phyloP scores from a whole-genome alignment of 768 basidiomycete species.

The Tulasnella sp. region DNA sequence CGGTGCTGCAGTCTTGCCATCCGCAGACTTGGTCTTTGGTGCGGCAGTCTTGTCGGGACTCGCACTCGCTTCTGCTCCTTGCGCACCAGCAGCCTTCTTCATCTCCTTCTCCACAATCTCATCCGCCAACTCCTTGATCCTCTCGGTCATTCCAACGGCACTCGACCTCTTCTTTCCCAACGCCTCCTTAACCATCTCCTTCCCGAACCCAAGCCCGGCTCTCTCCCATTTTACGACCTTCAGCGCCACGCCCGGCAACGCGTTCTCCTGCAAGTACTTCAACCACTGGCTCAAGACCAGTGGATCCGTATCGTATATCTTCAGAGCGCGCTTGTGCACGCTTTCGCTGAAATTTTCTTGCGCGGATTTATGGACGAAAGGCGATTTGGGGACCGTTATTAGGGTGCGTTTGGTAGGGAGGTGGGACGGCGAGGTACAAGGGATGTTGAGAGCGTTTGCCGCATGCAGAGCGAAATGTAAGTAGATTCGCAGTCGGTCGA shows the following conservation, averaged over 20 bases:
- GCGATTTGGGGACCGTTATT: conserved; percentile 78
- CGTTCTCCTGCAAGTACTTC: conserved; percentile 64
- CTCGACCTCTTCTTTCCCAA: conserved; percentile 33
- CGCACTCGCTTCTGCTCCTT: neutral
- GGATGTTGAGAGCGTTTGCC: conserved; percentile 77
- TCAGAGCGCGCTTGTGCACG: conserved; percentile 77
- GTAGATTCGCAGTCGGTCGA: conserved; percentile 62
- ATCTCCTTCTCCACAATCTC: conserved; percentile 24
- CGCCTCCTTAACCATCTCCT: conserved; percentile 33
- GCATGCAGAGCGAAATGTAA: conserved; percentile 77
- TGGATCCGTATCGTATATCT: conserved; percentile 81
- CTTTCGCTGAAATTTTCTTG: conserved; percentile 92
- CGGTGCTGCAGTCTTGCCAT: neutral
- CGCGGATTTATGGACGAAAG: conserved; percentile 87
- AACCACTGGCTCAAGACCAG: conserved; percentile 75
- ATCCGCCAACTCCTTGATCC: conserved; percentile 33
- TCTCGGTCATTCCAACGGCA: conserved; percentile 23
- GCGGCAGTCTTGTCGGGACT: neutral
- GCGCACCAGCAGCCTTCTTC: neutral
- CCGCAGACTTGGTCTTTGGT: no score
- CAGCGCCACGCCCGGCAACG: conserved; percentile 81
- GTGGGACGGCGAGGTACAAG: conserved; percentile 51
- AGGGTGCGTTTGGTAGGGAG: conserved; percentile 70
- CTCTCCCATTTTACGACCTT: conserved; percentile 70
- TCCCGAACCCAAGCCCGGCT: conserved; percentile 47